Evolutionary conservation across 192 early-diverging fungal species (phyloP).

Genomic region (Coemansia sp.): DNA sequence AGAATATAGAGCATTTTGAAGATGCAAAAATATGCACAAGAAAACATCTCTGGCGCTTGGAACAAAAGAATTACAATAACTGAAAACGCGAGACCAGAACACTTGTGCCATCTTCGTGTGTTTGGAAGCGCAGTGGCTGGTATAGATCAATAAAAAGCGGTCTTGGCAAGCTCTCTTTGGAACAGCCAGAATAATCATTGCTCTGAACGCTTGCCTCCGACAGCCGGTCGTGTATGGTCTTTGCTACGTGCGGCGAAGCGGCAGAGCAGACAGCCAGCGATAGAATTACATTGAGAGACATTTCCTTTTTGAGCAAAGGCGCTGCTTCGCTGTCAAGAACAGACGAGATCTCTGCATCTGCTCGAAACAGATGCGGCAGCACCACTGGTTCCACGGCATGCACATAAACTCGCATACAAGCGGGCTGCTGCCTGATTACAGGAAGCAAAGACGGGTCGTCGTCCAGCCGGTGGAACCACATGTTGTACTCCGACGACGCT

Average conservation of each 20-base stretch:
- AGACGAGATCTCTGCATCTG: conserved; percentile 14
- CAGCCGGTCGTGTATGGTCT: conserved; percentile 11
- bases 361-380: conserved; percentile 31
- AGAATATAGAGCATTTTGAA: too few species aligned
- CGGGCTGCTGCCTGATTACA: conserved; percentile 17
- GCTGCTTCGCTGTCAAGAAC: background rate
- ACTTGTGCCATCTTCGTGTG: conserved; percentile 17
- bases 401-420: conserved; percentile 19
- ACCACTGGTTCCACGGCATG: conserved; percentile 12
- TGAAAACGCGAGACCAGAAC: conserved; percentile 35
- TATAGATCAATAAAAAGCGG: conserved; percentile 20
- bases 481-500: conserved; percentile 30
- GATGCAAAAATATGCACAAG: too few species aligned
- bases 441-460: conserved; percentile 14
- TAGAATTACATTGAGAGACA: conserved; percentile 25
- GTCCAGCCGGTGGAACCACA: conserved; percentile 46
- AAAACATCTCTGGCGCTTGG: too few species aligned
- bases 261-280: conserved; percentile 37
- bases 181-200: background rate
- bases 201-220: background rate
- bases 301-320: conserved; percentile 12
- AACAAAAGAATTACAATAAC: conserved; percentile 7
- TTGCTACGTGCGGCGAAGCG: conserved; percentile 25
- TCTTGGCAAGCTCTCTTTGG: background rate
- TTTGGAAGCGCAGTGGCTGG: conserved; percentile 31